These are phyloP conservation scores for Nannochloris sp. DNA, from an alignment of 139 green algal genomes.

Conservation along the genomic window DNA sequence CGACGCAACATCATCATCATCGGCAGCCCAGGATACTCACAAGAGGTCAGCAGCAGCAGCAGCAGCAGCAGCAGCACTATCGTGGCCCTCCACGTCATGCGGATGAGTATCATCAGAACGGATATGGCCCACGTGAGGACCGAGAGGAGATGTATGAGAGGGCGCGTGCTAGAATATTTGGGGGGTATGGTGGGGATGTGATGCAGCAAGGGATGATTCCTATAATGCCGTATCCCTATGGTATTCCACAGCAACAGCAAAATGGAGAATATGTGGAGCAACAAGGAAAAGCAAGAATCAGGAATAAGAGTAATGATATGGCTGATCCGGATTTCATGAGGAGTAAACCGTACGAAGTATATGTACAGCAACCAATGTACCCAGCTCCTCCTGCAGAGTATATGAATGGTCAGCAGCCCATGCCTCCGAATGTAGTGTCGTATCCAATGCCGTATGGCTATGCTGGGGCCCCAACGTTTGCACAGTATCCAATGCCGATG, in stretches of 20 bases:
- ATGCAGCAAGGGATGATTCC: not conserved
- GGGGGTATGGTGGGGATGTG: not conserved
- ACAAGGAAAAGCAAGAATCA: constrained; percentile 29
- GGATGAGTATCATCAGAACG: not conserved
- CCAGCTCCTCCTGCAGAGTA: too few relatives aligned
- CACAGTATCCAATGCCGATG: too few relatives aligned
- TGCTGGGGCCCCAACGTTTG: too few relatives aligned
- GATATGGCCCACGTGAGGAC: constrained; percentile 15
- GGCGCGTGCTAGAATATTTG: constrained; percentile 35
- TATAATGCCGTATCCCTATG: not conserved
- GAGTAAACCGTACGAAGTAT: not conserved
- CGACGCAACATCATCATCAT: not conserved
- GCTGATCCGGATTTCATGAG: constrained; percentile 38
- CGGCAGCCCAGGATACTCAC: constrained; percentile 2
- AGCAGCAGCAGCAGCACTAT: not conserved
- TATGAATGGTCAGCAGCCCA: too few relatives aligned
- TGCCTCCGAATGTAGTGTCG: too few relatives aligned
- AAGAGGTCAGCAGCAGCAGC: constrained; percentile 7
- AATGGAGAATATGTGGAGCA: not conserved
- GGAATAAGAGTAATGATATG: constrained; percentile 34
- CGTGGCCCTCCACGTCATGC: not conserved
- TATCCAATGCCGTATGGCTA: too few relatives aligned
- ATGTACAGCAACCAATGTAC: too few relatives aligned
- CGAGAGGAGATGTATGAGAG: constrained; percentile 29
- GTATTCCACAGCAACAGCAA: not conserved